A percentile compares a stretch with the other conserved stretches of the same genome.
Evolutionary conservation across 2,329 filamentous ascomycete genomes (phyloP).

Genomic region (Blastomyces emzantsi): DNA sequence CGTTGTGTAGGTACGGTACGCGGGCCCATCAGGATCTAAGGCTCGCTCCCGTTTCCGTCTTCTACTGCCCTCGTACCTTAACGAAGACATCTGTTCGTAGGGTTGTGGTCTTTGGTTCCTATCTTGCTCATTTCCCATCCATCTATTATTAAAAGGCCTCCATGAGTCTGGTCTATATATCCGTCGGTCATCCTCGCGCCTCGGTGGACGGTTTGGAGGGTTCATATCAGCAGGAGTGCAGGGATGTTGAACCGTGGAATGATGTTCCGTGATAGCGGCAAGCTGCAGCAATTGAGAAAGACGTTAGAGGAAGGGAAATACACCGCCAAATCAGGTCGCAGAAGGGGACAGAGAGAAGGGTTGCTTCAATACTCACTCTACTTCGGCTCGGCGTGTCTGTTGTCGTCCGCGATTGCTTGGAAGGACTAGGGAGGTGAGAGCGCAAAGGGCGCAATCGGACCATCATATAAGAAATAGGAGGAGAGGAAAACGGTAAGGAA

Average conservation of each 20-base stretch:
- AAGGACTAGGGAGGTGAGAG: not conserved
- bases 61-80: not conserved
- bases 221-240: not conserved
- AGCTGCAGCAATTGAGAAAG: not conserved
- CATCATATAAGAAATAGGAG: not conserved
- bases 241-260: not conserved
- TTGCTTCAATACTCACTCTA: not conserved
- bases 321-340: not conserved
- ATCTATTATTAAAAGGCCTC: conserved; percentile 1
- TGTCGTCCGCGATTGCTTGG: not conserved
- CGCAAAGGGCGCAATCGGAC: not conserved
- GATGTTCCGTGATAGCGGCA: not conserved
- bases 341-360: not conserved
- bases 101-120: not conserved
- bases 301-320: not conserved
- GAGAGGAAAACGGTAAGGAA: not conserved
- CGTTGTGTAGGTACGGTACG: not conserved
- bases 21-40: not conserved
- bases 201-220: not conserved
- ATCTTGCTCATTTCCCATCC: not conserved
- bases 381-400: not conserved
- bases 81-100: not conserved
- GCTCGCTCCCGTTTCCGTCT: not conserved
- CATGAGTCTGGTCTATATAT: not conserved
- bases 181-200: not conserved